phyloP scores from a whole-genome alignment of 1,284 basidiomycete species.

The Ganoderma sinense region DNA sequence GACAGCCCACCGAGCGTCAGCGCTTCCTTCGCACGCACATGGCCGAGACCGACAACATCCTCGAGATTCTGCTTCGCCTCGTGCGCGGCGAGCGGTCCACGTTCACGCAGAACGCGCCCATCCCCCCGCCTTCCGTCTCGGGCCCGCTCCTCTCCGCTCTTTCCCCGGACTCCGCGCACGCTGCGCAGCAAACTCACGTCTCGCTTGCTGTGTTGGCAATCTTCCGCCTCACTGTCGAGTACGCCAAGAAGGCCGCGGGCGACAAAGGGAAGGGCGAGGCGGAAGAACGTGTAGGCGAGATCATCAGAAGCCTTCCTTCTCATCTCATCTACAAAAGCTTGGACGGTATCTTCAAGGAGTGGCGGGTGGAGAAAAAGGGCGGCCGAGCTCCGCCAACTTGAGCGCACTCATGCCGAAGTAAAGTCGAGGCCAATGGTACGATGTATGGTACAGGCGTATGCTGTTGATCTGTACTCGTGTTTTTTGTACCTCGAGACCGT shows the following conservation, averaged over 20 bases:
- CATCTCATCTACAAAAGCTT: slow-evolving; percentile 88
- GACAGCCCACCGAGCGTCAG: slow-evolving; percentile 78
- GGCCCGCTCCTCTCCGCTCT: slow-evolving; percentile 75
- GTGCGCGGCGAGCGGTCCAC: slow-evolving; percentile 89
- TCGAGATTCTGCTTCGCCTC: slow-evolving; percentile 90
- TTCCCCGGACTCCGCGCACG: slow-evolving; percentile 78
- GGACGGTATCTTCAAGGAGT: slow-evolving; percentile 94
- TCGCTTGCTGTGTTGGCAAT: slow-evolving; percentile 91
- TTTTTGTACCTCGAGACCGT: slow-evolving; percentile 23
- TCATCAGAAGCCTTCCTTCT: slow-evolving; percentile 86
- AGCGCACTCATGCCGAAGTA: background rate
- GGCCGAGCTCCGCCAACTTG: slow-evolving; percentile 39
- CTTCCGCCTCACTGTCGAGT: slow-evolving; percentile 85
- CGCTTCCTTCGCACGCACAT: slow-evolving; percentile 90
- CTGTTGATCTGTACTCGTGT: slow-evolving; percentile 15
- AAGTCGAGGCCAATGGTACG: slow-evolving; percentile 6
- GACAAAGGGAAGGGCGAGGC: slow-evolving; percentile 74
- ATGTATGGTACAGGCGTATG: slow-evolving; percentile 9
- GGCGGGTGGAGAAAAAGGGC: slow-evolving; percentile 82
- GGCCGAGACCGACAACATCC: slow-evolving; percentile 83
- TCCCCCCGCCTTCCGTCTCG: slow-evolving; percentile 65
- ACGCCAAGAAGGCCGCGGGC: slow-evolving; percentile 74
- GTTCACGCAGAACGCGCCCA: slow-evolving; percentile 65
- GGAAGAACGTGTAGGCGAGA: slow-evolving; percentile 85
- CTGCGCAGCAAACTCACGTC: slow-evolving; percentile 90